Percentiles rank a stretch among this genome's conserved stretches.
Evolutionary conservation across 2,329 filamentous ascomycete species (phyloP).

Genomic region (Erysiphe neolycopersici): DNA sequence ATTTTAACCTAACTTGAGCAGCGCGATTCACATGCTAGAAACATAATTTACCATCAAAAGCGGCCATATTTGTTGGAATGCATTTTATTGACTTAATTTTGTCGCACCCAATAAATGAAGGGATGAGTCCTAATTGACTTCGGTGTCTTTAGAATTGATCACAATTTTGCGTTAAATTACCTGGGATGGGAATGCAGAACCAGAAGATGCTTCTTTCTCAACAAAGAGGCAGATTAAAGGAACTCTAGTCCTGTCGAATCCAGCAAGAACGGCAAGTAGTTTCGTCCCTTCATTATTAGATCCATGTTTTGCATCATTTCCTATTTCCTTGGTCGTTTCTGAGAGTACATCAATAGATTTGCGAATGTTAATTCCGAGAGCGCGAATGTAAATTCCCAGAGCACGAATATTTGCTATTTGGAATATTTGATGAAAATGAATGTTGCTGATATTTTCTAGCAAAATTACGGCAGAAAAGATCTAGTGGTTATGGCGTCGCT

Average conservation of each 20-base stretch:
- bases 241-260: background rate
- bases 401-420: too few species aligned
- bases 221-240: background rate
- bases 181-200: background rate
- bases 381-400: too few species aligned
- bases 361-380: too few species aligned
- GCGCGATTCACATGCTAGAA: background rate
- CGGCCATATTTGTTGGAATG: background rate
- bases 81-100: background rate
- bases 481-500: too few species aligned
- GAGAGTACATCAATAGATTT: too few species aligned
- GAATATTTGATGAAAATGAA: too few species aligned
- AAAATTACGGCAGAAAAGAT: too few species aligned
- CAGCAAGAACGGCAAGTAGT: background rate
- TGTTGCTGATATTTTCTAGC: too few species aligned
- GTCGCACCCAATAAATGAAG: background rate
- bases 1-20: background rate
- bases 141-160: background rate
- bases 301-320: background rate
- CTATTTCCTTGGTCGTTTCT: background rate
- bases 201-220: background rate
- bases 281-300: background rate
- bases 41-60: background rate
- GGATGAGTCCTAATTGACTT: background rate
- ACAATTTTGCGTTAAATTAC: background rate